Evolutionary conservation across 805 yeast genomes (phyloP).

Genomic region (Saturnispora hagleri): DNA sequence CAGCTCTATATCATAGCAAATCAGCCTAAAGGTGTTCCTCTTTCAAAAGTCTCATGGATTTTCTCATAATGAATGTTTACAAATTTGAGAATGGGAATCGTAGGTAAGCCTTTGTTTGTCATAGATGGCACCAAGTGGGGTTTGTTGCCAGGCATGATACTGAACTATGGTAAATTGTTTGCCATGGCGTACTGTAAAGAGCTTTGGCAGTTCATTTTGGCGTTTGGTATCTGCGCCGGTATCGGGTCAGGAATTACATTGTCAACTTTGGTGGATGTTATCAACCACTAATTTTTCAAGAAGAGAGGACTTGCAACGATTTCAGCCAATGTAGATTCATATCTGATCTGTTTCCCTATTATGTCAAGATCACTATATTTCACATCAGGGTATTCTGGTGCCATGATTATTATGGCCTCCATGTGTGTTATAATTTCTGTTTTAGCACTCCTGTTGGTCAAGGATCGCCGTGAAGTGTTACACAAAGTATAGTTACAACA

Average conservation of each 20-base stretch:
- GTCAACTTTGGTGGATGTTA: slow-evolving; percentile 11
- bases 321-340: slow-evolving; percentile 42
- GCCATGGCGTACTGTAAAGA: slow-evolving; percentile 37
- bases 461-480: no score
- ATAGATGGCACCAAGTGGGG: slow-evolving; percentile 46
- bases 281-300: slow-evolving; percentile 50
- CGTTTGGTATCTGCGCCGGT: slow-evolving; percentile 51
- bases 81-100: slow-evolving; percentile 34
- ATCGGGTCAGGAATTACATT: slow-evolving; percentile 51
- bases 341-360: slow-evolving; percentile 47
- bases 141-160: slow-evolving; percentile 39
- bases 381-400: slow-evolving; percentile 46
- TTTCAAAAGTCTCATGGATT: slow-evolving; percentile 56
- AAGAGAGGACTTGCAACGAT: slow-evolving; percentile 51
- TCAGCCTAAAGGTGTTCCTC: slow-evolving; percentile 38
- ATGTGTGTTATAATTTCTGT: slow-evolving; percentile 31
- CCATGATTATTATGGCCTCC: slow-evolving; percentile 43
- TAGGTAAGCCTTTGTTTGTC: slow-evolving; percentile 48
- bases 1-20: slow-evolving; percentile 53
- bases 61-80: slow-evolving; percentile 51
- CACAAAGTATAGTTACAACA: no score
- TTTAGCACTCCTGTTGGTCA: no score
- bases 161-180: slow-evolving; percentile 18
- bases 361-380: slow-evolving; percentile 41
- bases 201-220: slow-evolving; percentile 53